Conservation (phyloP, 169 alveolate genomes). For the Plasmodium coatneyi region DNA sequence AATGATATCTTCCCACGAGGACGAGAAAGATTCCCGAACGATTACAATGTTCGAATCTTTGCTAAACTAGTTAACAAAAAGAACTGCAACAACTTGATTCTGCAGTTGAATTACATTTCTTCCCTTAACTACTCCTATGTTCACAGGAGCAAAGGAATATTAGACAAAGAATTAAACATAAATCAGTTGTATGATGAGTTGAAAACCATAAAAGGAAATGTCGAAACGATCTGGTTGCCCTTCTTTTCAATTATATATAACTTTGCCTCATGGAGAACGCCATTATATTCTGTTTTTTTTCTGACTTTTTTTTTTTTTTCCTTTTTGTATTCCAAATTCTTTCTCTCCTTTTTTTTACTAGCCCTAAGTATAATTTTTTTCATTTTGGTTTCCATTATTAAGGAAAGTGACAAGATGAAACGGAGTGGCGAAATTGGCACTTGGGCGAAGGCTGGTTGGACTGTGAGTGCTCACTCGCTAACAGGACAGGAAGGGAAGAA, state of each 20-base stretch:
- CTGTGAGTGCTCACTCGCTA: background rate
- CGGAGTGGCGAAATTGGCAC: background rate
- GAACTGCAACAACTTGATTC: slow-evolving; percentile 12
- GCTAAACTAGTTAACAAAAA: slow-evolving; percentile 27
- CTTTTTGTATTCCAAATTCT: slow-evolving; percentile 48
- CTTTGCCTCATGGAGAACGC: slow-evolving; percentile 71
- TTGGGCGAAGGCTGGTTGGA: background rate
- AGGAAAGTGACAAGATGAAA: slow-evolving; percentile 48
- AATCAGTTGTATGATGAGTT: slow-evolving; percentile 66
- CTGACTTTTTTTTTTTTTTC: slow-evolving; percentile 45
- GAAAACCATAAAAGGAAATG: slow-evolving; percentile 36
- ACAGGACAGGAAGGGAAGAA: background rate
- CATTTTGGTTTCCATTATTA: slow-evolving; percentile 61
- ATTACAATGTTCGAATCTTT: slow-evolving; percentile 56
- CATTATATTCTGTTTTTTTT: slow-evolving; percentile 70
- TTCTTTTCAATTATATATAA: slow-evolving; percentile 64
- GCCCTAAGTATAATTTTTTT: slow-evolving; percentile 53
- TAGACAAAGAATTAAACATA: slow-evolving; percentile 60
- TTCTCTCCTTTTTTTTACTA: slow-evolving; percentile 66
- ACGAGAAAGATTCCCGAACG: background rate
- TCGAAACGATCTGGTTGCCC: slow-evolving; percentile 64
- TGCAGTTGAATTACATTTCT: slow-evolving; percentile 18
- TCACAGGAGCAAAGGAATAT: slow-evolving; percentile 16
- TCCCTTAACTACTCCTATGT: slow-evolving; percentile 45
- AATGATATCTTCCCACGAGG: background rate